Evolutionary conservation across 768 basidiomycete genomes (phyloP).

Genomic region (Leccinum imitatum): DNA sequence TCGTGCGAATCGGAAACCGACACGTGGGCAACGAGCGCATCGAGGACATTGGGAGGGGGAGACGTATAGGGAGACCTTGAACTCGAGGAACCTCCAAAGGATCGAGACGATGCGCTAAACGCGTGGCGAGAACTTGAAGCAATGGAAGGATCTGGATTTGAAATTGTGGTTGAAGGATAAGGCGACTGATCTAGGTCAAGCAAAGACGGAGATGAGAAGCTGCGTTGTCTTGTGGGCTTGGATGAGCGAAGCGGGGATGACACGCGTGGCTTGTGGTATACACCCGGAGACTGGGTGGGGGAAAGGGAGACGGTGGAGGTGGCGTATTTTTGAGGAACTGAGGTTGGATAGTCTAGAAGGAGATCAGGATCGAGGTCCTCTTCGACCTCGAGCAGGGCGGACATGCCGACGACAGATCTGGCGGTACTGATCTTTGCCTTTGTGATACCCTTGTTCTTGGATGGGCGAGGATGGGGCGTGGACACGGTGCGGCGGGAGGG

Average conservation of each 20-base stretch:
- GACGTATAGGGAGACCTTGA: slow-evolving; percentile 33
- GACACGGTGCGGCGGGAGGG: slow-evolving; percentile 14
- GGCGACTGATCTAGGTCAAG: slow-evolving; percentile 5
- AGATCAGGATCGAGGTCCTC: slow-evolving; percentile 38
- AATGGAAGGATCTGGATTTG: slow-evolving; percentile 5
- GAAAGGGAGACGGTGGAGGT: slow-evolving; percentile 12
- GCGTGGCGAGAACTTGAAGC: slow-evolving; percentile 12
- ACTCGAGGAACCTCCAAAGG: slow-evolving; percentile 21
- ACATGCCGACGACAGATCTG: slow-evolving; percentile 52
- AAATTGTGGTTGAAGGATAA: not conserved
- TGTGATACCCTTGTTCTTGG: slow-evolving; percentile 24
- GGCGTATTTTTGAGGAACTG: slow-evolving; percentile 19
- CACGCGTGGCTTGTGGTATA: slow-evolving; percentile 21
- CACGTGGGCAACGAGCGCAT: slow-evolving; percentile 33
- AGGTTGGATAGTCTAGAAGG: slow-evolving; percentile 1
- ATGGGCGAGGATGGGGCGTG: slow-evolving; percentile 24
- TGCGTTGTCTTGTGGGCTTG: slow-evolving; percentile 31
- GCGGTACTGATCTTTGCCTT: slow-evolving; percentile 36
- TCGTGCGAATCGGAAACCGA: slow-evolving; percentile 26
- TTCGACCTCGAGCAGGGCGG: slow-evolving; percentile 53
- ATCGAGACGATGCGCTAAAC: slow-evolving; percentile 14
- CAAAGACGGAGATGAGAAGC: slow-evolving; percentile 31
- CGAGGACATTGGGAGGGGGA: slow-evolving; percentile 31
- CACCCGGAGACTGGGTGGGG: slow-evolving; percentile 10
- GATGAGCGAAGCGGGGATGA: slow-evolving; percentile 25